Percentiles rank a stretch among this genome's conserved stretches.
phyloP scores from a whole-genome alignment of 176 grass and related monocot species.

The Oropetium thomaeum region DNA sequence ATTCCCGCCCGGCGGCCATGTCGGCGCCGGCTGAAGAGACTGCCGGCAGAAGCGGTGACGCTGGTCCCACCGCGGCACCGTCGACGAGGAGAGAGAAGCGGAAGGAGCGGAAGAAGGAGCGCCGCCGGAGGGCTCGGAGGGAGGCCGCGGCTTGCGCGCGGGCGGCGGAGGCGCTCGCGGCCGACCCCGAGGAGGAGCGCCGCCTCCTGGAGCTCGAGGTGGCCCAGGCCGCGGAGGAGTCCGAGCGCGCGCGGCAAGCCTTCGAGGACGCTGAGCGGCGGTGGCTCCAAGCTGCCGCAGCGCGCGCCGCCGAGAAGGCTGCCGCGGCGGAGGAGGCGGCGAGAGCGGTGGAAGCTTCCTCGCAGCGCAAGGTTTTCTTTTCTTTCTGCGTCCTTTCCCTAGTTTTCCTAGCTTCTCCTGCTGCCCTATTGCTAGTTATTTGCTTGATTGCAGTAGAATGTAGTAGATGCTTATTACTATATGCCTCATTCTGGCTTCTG shows the following conservation, averaged over 20 bases:
- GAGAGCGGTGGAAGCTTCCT: constrained; percentile 30
- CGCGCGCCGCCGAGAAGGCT: constrained; percentile 40
- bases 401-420: not conserved
- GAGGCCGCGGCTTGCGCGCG: constrained; percentile 53
- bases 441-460: not conserved
- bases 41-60: not conserved
- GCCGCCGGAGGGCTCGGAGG: constrained; percentile 52
- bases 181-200: constrained; percentile 67
- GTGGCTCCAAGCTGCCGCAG: constrained; percentile 66
- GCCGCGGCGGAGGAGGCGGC: constrained; percentile 42
- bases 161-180: constrained; percentile 41
- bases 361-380: constrained; percentile 32
- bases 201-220: constrained; percentile 43
- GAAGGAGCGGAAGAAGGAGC: constrained; percentile 70
- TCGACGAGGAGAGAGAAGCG: constrained; percentile 60
- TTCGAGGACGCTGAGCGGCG: constrained; percentile 79
- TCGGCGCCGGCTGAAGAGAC: not conserved
- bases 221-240: constrained; percentile 51
- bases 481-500: not conserved
- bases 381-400: not conserved
- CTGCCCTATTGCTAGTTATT: not conserved
- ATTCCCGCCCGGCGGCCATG: constrained; percentile 17
- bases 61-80: not conserved
- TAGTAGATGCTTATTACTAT: too few species aligned
- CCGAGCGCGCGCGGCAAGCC: constrained; percentile 47